phyloP scores from a whole-genome alignment of 2,329 filamentous ascomycete genomes.

The Leptographium radiaticola region DNA sequence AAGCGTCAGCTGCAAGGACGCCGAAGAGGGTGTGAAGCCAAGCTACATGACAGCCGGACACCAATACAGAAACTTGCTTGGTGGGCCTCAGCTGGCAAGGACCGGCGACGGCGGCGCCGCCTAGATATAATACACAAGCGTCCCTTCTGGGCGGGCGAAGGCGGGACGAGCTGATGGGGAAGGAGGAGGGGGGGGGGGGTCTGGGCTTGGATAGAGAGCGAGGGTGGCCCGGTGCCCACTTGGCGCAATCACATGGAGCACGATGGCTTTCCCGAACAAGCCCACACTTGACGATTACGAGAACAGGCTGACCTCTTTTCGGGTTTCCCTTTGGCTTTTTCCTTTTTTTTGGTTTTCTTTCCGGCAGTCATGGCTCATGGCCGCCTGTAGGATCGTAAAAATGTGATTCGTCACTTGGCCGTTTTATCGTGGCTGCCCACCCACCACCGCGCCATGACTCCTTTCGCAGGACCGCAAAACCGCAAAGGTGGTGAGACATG shows the following conservation, averaged over 20 bases:
- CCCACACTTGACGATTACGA: neutral
- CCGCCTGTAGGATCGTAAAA: neutral
- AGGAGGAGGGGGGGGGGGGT: neutral
- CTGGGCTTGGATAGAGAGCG: neutral
- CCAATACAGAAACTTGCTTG: no score
- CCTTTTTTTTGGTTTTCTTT: neutral
- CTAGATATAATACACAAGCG: no score
- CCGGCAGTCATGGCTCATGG: no score
- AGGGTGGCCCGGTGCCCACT: slow-evolving; percentile 8
- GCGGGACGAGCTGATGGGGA: neutral
- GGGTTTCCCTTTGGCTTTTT: no score
- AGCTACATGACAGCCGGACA: no score
- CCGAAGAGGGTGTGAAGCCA: no score
- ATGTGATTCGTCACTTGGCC: slow-evolving; percentile 3
- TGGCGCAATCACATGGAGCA: neutral
- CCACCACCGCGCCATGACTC: neutral
- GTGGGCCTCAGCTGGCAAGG: no score
- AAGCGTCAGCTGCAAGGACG: no score
- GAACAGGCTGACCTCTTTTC: no score
- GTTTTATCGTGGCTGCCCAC: neutral
- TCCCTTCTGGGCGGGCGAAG: no score
- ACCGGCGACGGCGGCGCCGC: no score
- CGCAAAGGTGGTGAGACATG: no score
- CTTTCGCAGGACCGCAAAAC: neutral
- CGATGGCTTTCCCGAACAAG: neutral